Conservation (phyloP, 2,329 filamentous ascomycete species). For the Ophiostoma novo-ulmi region DNA sequence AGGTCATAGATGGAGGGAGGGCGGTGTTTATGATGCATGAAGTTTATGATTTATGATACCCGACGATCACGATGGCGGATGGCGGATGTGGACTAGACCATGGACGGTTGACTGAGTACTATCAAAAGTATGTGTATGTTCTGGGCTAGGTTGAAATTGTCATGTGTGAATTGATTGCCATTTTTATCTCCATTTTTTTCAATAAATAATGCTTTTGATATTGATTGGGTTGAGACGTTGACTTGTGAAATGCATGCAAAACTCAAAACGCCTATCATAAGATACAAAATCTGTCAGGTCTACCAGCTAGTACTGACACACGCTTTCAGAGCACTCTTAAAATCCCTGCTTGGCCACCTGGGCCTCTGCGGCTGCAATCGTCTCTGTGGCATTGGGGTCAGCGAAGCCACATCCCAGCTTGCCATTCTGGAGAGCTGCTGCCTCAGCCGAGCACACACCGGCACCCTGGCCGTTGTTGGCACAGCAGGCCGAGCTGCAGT, state of each 20-base stretch:
- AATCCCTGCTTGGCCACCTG: conserved; percentile 35
- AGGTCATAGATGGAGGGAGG: not conserved
- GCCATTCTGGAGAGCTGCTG: conserved; percentile 33
- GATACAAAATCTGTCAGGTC: not conserved
- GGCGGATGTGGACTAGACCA: not conserved
- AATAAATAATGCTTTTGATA: too few species aligned
- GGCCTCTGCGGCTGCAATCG: conserved; percentile 33
- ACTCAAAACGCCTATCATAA: not conserved
- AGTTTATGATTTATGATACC: conserved; percentile 14
- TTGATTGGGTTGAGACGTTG: not conserved
- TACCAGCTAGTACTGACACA: too few species aligned
- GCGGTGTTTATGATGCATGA: not conserved
- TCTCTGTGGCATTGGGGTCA: conserved; percentile 32
- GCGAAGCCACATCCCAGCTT: conserved; percentile 35
- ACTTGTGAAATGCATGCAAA: not conserved
- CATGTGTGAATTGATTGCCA: too few species aligned
- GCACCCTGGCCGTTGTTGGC: conserved; percentile 31
- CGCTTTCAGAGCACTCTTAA: conserved; percentile 18
- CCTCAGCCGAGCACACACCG: conserved; percentile 34
- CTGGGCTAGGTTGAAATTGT: too few species aligned
- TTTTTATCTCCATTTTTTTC: too few species aligned
- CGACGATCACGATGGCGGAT: not conserved
- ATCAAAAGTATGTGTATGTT: too few species aligned
- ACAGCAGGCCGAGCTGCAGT: conserved; percentile 32
- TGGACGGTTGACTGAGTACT: too few species aligned